A percentile compares a stretch with the other conserved stretches of the same genome.
Evolutionary conservation across 768 basidiomycete species (phyloP).

Genomic region (Auricularia auricula-judae): DNA sequence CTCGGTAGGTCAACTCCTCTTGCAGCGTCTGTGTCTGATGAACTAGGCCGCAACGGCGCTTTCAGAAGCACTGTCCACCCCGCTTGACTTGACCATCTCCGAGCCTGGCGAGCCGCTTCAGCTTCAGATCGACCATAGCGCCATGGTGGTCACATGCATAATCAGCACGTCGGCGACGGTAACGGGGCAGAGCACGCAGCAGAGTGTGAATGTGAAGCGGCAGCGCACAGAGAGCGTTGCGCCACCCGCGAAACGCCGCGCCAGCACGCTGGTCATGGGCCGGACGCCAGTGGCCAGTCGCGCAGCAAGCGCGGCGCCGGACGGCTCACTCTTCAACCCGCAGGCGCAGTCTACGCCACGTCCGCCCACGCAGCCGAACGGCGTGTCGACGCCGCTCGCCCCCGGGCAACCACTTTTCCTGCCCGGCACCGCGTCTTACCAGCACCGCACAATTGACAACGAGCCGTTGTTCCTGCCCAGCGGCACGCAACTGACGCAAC

Average conservation of each 20-base stretch:
- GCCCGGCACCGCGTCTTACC: slow-evolving; percentile 23
- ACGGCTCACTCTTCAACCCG: slow-evolving; percentile 3
- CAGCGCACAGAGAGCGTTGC: not conserved
- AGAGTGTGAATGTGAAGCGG: slow-evolving; percentile 17
- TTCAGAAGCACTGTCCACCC: slow-evolving; percentile 56
- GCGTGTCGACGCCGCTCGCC: not conserved
- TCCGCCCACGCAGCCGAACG: slow-evolving; percentile 12
- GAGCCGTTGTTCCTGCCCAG: slow-evolving; percentile 25
- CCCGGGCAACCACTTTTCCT: slow-evolving; percentile 18
- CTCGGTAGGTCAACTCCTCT: slow-evolving; percentile 36
- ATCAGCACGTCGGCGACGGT: slow-evolving; percentile 70
- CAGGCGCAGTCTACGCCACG: slow-evolving; percentile 1
- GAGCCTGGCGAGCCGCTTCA: slow-evolving; percentile 64
- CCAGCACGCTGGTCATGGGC: slow-evolving; percentile 2
- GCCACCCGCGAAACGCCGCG: slow-evolving; percentile 3
- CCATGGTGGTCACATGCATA: slow-evolving; percentile 37
- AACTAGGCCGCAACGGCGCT: slow-evolving; percentile 69
- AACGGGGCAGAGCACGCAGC: not conserved
- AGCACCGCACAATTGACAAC: slow-evolving; percentile 45
- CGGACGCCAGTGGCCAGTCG: slow-evolving; percentile 14
- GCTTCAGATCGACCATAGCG: slow-evolving; percentile 62
- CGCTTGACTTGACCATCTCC: slow-evolving; percentile 66
- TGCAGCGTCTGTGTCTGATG: not conserved
- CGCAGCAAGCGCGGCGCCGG: slow-evolving; percentile 6
- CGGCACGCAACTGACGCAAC: slow-evolving; percentile 41